Evolutionary conservation across 176 grass and related monocot genomes (phyloP).

Genomic region (Aegilops longissima): DNA sequence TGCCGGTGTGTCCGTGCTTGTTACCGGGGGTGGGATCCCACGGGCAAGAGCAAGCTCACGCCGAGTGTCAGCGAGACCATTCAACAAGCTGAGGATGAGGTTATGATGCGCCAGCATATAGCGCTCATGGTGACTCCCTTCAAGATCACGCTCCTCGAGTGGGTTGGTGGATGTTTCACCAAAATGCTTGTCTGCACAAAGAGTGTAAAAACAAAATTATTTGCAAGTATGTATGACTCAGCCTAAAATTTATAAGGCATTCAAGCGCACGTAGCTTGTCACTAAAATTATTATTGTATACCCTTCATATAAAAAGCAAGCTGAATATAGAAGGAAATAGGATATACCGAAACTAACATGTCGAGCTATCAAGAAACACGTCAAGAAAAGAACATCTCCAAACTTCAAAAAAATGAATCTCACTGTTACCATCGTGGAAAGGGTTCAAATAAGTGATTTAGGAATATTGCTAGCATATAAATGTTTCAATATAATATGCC

Average conservation of each 20-base stretch:
- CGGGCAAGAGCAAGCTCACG: too few species aligned
- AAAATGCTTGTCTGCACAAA: slow-evolving; percentile 48
- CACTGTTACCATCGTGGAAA: neutral
- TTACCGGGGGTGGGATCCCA: too few species aligned
- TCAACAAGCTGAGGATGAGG: too few species aligned
- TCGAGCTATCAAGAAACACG: neutral
- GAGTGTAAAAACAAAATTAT: neutral
- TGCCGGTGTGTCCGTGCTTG: too few species aligned
- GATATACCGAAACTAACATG: neutral
- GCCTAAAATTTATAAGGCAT: neutral
- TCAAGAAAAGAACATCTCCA: neutral
- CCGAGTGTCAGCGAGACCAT: too few species aligned
- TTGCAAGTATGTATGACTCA: neutral
- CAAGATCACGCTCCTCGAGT: too few species aligned
- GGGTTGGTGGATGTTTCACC: neutral
- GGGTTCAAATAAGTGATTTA: neutral
- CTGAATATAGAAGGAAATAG: neutral
- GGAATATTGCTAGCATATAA: neutral
- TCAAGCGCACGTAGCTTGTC: neutral
- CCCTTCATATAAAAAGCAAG: neutral
- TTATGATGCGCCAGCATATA: too few species aligned
- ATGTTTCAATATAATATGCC: neutral
- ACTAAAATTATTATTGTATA: neutral
- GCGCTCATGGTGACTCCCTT: too few species aligned
- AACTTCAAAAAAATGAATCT: neutral